These are phyloP conservation scores for Chrysosporium queenslandicum DNA, from an alignment of 2,329 filamentous ascomycete genomes.

Conservation along the genomic window DNA sequence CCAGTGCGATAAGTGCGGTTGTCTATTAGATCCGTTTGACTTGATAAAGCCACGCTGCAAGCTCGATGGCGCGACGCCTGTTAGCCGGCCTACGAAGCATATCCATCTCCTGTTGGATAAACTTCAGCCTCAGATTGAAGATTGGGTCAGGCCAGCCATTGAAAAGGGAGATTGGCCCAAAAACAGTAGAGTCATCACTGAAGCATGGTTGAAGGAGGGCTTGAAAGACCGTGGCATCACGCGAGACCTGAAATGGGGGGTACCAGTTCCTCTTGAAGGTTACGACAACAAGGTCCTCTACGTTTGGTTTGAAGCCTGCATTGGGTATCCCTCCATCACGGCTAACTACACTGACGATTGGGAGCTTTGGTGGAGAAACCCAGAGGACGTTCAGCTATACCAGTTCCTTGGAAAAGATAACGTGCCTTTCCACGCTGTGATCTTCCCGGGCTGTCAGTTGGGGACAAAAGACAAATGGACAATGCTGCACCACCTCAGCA, in stretches of 20 bases:
- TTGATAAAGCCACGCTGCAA: constrained; percentile 84
- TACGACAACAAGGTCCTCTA: constrained; percentile 68
- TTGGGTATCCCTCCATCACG: constrained; percentile 79
- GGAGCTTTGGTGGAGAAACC: constrained; percentile 82
- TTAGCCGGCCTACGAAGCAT: constrained; percentile 75
- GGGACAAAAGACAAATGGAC: constrained; percentile 74
- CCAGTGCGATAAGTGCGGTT: constrained; percentile 66
- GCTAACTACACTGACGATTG: constrained; percentile 71
- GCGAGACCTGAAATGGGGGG: constrained; percentile 76
- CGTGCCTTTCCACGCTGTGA: constrained; percentile 68
- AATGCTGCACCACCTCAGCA: constrained; percentile 69
- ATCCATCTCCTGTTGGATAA: constrained; percentile 81
- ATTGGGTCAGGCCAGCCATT: constrained; percentile 66
- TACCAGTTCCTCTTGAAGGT: constrained; percentile 42
- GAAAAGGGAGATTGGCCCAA: constrained; percentile 51
- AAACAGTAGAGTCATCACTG: constrained; percentile 38
- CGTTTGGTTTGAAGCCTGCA: constrained; percentile 74
- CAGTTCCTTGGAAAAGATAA: constrained; percentile 87
- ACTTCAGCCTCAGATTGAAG: constrained; percentile 63
- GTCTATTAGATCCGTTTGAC: constrained; percentile 61
- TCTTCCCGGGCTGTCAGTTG: constrained; percentile 74
- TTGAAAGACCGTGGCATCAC: constrained; percentile 72
- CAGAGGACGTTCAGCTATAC: constrained; percentile 68
- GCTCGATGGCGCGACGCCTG: constrained; percentile 71
- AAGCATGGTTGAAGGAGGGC: constrained; percentile 54